Percentiles rank a stretch among this genome's conserved stretches.
Conservation (phyloP, 2,329 filamentous ascomycete species). For the Rhexocercosporidium sp. region DNA sequence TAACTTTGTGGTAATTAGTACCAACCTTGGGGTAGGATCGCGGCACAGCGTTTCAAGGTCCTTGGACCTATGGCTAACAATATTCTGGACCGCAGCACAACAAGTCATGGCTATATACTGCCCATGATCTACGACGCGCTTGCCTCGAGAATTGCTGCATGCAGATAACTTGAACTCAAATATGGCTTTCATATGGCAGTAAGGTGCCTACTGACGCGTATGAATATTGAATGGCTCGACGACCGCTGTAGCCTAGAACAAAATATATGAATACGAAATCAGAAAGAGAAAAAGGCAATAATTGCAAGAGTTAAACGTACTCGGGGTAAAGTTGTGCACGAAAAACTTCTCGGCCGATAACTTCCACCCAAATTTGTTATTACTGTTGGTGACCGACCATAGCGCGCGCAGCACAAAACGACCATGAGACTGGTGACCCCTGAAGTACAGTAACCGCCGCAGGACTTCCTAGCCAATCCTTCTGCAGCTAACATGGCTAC, state of each 20-base stretch:
- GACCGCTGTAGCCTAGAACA: neutral
- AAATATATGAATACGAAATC: neutral
- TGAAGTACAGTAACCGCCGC: neutral
- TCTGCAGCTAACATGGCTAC: conserved; percentile 5
- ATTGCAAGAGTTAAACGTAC: neutral
- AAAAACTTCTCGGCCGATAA: conserved; percentile 9
- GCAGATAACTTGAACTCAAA: neutral
- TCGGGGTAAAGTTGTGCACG: neutral
- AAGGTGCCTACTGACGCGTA: neutral
- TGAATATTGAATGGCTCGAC: neutral
- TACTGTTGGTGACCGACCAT: neutral
- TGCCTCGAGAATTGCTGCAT: neutral
- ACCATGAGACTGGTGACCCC: neutral
- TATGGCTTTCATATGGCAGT: neutral
- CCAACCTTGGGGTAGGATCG: conserved; percentile 21
- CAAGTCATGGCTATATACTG: neutral
- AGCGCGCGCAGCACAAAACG: neutral
- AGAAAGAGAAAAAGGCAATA: neutral
- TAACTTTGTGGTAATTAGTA: conserved; percentile 6
- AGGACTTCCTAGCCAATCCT: conserved; percentile 1
- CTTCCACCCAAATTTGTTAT: neutral
- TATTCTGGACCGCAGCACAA: neutral
- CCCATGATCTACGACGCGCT: neutral
- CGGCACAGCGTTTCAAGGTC: conserved; percentile 28
- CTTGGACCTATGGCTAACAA: neutral